Evolutionary conservation across 306 rosid species (phyloP), one percentile per base, ranked within the genome.

Genomic region (Lathyrus aphaca): DNA sequence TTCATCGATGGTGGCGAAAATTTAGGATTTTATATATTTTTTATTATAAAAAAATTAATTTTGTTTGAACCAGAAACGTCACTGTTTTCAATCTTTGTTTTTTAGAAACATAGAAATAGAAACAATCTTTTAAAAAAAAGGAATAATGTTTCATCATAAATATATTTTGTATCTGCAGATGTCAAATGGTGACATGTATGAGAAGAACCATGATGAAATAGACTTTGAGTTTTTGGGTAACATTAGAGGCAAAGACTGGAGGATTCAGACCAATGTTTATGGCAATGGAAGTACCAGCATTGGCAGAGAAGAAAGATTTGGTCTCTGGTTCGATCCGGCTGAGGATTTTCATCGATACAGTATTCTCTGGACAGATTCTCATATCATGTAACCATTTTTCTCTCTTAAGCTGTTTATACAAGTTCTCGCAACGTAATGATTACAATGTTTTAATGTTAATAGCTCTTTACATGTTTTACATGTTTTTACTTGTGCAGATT

Each of bases 211-310:
- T 53, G 98, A 94, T 75, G 98, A 94, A 75, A 87, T 94, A 21
- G 98, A 94, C 86, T 94, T 94, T 29, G 98, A 94, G 83, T 94
- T 94, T 49, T 82, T 94, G 86, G 98, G 98, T 12, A 94, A 94
- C 50, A 83, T 94, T n/a, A 86, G 92, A 79, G 98, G 98, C 64
- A 94, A 86, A 78, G 92, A 91, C 15, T 94, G 98, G 98, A 90
- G 98, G 85, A 79, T 94, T 85, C 98, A 94, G 82, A 94, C 98
- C 64, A 94, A 94, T 71, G 82, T 94, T 74, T 94, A 94, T 69
- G 98, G 97, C 19, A 87, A 94, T 79, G 98, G 98, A 80, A 94
- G 98, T 80, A 94, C 98, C 21, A 71, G 56, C 68, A 70, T 87
- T 15, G 98, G 98, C 71, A 86, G 97, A 59, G 98, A 94, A 59